Conservation (phyloP, 306 rosid species). For the Castanea crenata region DNA sequence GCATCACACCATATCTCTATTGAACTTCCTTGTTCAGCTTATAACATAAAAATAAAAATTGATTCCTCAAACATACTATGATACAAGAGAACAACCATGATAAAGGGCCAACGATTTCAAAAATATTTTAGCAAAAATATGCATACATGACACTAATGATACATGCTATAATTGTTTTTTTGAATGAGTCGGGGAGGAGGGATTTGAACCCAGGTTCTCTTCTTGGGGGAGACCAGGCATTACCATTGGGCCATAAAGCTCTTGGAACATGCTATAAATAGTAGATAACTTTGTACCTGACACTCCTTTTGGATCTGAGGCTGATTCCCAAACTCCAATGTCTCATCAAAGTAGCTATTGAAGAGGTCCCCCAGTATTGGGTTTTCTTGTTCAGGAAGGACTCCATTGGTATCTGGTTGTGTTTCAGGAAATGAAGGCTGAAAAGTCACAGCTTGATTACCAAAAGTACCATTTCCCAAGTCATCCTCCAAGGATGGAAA, state of each 20-base stretch:
- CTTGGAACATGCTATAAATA: not conserved
- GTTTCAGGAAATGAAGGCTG: conserved; percentile 45
- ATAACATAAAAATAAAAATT: not conserved
- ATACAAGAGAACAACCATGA: not conserved
- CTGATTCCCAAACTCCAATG: conserved; percentile 31
- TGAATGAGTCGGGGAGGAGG: no score
- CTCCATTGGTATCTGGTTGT: conserved; percentile 28
- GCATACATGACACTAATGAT: not conserved
- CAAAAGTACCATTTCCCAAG: conserved; percentile 34
- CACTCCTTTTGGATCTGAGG: conserved; percentile 41
- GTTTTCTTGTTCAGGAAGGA: conserved; percentile 45
- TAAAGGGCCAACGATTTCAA: not conserved
- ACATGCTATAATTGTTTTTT: not conserved
- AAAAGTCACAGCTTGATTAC: conserved; percentile 38
- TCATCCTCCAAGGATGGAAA: conserved; percentile 38
- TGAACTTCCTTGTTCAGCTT: not conserved
- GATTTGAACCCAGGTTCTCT: no score
- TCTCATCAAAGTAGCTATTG: conserved; percentile 29
- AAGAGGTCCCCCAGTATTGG: conserved; percentile 30
- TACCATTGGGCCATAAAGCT: no score
- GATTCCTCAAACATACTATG: not conserved
- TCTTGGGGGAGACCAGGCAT: no score
- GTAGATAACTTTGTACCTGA: conserved; percentile 47
- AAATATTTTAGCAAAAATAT: not conserved
- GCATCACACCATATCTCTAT: not conserved